Evolutionary conservation across 2,329 filamentous ascomycete species (phyloP), one percentile per base, ranked within the genome.

Genomic region (Cryoendolithus antarcticus): DNA sequence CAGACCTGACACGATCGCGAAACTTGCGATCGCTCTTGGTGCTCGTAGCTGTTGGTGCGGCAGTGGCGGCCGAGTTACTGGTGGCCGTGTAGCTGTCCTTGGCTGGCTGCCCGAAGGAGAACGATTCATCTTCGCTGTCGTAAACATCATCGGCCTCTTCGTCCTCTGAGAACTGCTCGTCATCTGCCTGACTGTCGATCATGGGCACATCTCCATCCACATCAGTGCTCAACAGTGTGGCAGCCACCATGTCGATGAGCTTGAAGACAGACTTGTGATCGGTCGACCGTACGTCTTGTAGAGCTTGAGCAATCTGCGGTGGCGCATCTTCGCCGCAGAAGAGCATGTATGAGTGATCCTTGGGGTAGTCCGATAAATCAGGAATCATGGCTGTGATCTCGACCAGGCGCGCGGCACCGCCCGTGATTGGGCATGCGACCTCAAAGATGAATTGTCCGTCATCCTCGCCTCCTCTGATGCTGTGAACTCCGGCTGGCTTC

Each of bases 371-470:
- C 9, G 67, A 67, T 3, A 79, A 62, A 45, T 82, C 77, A 62
- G 53, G 30, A 10, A 54, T 41, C 34, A 56, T 42, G 11, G 59
- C 64, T n/a, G 63, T 65, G 35, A 67, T 53, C 21, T 51, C 49
- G 39, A 62, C 48, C 19, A 21, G 19, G 19, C 19, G 19, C 19
- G 19, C 19, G 19, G 3, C 19, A 21, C 19, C 19, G 19, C 19
- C 19, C 19, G 19, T 6, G 3, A 21, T 21, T 21, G 19, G 19
- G 19, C 19, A 21, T 21, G 19, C 19, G n/a, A 40, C 15, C 15
- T 41, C 39, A 55, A 89, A 81, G 9, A 69, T 70, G 41, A 93
- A 67, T 41, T 82, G 75, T 37, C 82, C 83, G 57, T 89, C 81
- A 28, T 82, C 79, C 4, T 78, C 75, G 10, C 81, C 81, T 29